Percentiles rank a stretch among this genome's conserved stretches.
phyloP scores from a whole-genome alignment of 306 rosid species.

The Dryas drummondii region DNA sequence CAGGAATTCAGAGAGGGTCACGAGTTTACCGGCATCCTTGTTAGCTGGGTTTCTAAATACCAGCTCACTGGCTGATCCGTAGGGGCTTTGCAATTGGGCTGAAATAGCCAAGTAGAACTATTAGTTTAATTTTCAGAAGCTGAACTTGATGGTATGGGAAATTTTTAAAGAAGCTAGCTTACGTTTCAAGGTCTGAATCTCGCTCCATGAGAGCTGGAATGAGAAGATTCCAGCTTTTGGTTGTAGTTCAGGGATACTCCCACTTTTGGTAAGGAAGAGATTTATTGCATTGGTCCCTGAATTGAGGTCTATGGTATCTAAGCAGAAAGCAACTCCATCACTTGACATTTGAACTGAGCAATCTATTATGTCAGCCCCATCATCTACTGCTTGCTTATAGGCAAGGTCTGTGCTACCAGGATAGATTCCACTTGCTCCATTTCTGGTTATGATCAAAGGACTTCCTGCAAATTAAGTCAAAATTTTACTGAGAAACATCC shows the following conservation, averaged over 20 bases:
- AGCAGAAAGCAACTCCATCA: conserved; percentile 83
- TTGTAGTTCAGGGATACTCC: conserved; percentile 67
- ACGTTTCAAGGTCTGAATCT: conserved; percentile 76
- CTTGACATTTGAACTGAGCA: conserved; percentile 88
- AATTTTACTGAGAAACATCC: background rate
- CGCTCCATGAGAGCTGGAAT: conserved; percentile 79
- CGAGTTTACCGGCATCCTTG: conserved; percentile 59
- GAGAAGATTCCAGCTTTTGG: conserved; percentile 63
- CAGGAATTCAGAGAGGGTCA: conserved; percentile 66
- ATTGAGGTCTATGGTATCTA: conserved; percentile 44
- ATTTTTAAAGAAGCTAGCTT: conserved; percentile 22
- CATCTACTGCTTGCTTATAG: conserved; percentile 67
- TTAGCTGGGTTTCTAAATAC: conserved; percentile 63
- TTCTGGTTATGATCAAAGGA: conserved; percentile 60
- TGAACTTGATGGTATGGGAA: background rate
- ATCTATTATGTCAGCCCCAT: conserved; percentile 81
- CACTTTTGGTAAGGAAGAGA: conserved; percentile 49
- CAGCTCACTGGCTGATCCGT: background rate
- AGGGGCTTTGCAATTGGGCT: conserved; percentile 60
- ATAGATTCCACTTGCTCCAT: conserved; percentile 81
- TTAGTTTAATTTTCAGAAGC: background rate
- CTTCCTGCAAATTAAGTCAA: conserved; percentile 38
- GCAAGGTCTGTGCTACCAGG: conserved; percentile 90
- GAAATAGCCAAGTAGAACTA: conserved; percentile 29
- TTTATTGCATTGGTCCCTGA: conserved; percentile 48